Conservation (phyloP, 495 filamentous ascomycete species). For the Penicillium turbatum region DNA sequence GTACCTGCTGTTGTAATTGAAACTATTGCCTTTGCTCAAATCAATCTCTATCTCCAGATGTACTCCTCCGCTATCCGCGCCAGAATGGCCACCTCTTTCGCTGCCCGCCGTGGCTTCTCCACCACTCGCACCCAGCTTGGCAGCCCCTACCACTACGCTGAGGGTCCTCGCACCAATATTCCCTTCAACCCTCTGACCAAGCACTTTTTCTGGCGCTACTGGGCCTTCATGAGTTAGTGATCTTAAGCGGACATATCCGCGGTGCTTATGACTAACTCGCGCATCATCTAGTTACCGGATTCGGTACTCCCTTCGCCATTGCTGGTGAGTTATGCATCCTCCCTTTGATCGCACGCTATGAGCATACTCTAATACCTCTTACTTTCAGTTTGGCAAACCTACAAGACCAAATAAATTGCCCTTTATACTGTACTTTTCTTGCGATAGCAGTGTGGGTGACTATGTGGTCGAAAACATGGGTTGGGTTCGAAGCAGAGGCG, state of each 20-base stretch:
- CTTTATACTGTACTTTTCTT: conserved; percentile 12
- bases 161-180: conserved; percentile 89
- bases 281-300: conserved; percentile 57
- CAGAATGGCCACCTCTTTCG: conserved; percentile 52
- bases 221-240: conserved; percentile 67
- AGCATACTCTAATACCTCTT: conserved; percentile 23
- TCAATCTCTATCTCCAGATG: conserved; percentile 57
- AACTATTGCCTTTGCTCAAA: neutral
- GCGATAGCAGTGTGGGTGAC: conserved; percentile 18
- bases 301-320: conserved; percentile 76
- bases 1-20: conserved; percentile 11
- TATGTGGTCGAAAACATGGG: conserved; percentile 23
- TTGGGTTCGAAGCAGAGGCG: conserved; percentile 24
- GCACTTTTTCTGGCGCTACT: conserved; percentile 78
- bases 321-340: conserved; percentile 56
- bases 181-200: conserved; percentile 93
- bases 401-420: conserved; percentile 55
- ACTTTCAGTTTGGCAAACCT: conserved; percentile 75
- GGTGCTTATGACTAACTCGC: conserved; percentile 30
- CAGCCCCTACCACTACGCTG: conserved; percentile 96
- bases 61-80: conserved; percentile 73
- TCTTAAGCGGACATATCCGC: conserved; percentile 11
- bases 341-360: neutral
- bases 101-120: conserved; percentile 91
- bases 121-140: conserved; percentile 79